Evolutionary conservation across 306 rosid species (phyloP).

Genomic region (Senna siamea): DNA sequence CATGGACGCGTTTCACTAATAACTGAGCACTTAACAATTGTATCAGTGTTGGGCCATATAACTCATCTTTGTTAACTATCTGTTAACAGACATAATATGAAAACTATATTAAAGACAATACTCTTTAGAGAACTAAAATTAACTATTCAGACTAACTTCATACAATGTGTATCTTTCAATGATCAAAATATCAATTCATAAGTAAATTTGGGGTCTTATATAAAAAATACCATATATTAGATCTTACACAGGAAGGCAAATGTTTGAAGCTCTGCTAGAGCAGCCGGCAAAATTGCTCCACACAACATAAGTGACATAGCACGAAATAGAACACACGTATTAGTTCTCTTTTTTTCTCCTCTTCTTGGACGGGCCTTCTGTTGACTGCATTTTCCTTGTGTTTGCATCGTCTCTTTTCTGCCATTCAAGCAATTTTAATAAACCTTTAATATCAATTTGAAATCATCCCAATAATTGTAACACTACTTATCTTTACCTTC

Average conservation of each 20-base stretch:
- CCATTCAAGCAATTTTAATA: slow-evolving; percentile 33
- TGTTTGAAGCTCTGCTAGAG: background rate
- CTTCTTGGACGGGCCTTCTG: slow-evolving; percentile 53
- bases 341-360: slow-evolving; percentile 46
- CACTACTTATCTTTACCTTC: slow-evolving; percentile 50
- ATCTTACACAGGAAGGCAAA: slow-evolving; percentile 10
- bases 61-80: no score
- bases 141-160: background rate
- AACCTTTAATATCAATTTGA: slow-evolving; percentile 16
- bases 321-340: background rate
- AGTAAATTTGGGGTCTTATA: background rate
- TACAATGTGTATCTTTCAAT: background rate
- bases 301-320: background rate
- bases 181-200: background rate
- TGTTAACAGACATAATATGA: no score
- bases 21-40: no score
- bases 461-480: slow-evolving; percentile 4
- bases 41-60: no score
- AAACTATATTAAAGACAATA: no score
- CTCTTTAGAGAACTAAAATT: no score
- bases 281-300: slow-evolving; percentile 23
- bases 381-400: slow-evolving; percentile 34
- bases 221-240: background rate
- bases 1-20: no score
- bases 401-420: slow-evolving; percentile 52